phyloP scores from a whole-genome alignment of 176 grass and related monocot genomes.

The Sorghum bicolor region DNA sequence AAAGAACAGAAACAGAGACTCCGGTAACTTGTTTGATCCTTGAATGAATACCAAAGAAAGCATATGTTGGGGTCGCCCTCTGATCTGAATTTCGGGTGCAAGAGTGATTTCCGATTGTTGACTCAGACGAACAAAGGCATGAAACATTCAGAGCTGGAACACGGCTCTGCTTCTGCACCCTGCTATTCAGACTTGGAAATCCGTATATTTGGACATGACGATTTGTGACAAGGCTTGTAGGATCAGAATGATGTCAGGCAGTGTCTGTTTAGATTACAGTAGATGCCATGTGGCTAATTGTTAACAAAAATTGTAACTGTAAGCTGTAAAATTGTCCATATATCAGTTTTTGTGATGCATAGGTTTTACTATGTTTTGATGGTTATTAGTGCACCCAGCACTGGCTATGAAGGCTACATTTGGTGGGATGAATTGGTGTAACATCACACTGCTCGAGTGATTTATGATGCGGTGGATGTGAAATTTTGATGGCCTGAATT shows the following conservation, averaged over 20 bases:
- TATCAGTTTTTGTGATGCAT: slow-evolving; percentile 13
- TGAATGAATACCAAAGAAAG: slow-evolving; percentile 7
- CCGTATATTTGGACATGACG: background rate
- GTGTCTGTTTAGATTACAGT: slow-evolving; percentile 7
- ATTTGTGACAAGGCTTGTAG: background rate
- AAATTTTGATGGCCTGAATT: background rate
- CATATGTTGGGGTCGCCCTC: background rate
- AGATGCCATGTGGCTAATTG: background rate
- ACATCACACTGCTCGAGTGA: background rate
- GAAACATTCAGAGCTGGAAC: background rate
- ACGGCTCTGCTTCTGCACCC: background rate
- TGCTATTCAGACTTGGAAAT: background rate
- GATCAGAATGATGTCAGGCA: slow-evolving; percentile 10
- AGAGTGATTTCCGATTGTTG: background rate
- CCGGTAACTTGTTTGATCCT: slow-evolving; percentile 27
- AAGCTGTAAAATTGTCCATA: slow-evolving; percentile 41
- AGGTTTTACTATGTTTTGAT: background rate
- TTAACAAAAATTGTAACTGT: slow-evolving; percentile 10
- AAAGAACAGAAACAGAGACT: slow-evolving; percentile 72
- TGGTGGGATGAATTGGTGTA: background rate
- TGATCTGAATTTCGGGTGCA: background rate
- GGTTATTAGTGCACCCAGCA: background rate
- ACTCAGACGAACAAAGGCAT: slow-evolving; percentile 36
- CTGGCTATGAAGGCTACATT: background rate
- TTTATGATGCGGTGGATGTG: background rate